Base-by-base conservation (phyloP, 2,329 filamentous ascomycete genomes). In the Epichloe sibirici region DNA sequence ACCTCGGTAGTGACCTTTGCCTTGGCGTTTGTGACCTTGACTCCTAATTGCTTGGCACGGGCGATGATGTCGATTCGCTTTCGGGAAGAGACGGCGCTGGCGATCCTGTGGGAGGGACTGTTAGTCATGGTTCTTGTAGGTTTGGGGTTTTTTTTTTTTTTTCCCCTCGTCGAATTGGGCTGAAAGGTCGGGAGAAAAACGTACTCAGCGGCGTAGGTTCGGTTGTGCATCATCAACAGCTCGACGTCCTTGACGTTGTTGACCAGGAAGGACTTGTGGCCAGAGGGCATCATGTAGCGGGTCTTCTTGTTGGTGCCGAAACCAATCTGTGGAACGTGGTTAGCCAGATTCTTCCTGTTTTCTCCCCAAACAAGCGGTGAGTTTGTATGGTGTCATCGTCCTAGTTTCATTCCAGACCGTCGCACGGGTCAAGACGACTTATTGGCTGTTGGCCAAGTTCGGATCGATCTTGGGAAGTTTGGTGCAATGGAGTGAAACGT, bases 251-350 rank as follows among this genome's bases (percentile, higher is more conserved):
- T 82, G 75, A 82, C 75, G 83, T 98, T 98, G 85, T 86, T 89
- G 78, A 98, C 93, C 71, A 97, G 84, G 87, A 98, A 98, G 63
- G 91, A 88, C 85, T 96, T 97, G 87, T 97, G 91, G 78, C 93
- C 93, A 67, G 90, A 95, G 72, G 93, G 93, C 82, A 90, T 95
- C 85, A 97, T 85, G 83, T 94, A 91, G 71, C 88, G 85, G 72
- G 93, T 98, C 85, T 97, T 97, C 84, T 89, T 95, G 88, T 97
- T 97, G 78, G 88, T 93, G 66, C 93, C 90, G 74, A 90, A 98
- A 70, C 93, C 93, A 73, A 98, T 98, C 93, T 96, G 71, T 54
- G 5, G 1, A 6, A 42, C 43, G 46, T 48, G 6, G 23, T 59
- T 46, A 57, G 53, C 46, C 37, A 31, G 47, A 13, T 13, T 39